Evolutionary conservation across 768 basidiomycete species (phyloP).

Genomic region (Russula foetens): DNA sequence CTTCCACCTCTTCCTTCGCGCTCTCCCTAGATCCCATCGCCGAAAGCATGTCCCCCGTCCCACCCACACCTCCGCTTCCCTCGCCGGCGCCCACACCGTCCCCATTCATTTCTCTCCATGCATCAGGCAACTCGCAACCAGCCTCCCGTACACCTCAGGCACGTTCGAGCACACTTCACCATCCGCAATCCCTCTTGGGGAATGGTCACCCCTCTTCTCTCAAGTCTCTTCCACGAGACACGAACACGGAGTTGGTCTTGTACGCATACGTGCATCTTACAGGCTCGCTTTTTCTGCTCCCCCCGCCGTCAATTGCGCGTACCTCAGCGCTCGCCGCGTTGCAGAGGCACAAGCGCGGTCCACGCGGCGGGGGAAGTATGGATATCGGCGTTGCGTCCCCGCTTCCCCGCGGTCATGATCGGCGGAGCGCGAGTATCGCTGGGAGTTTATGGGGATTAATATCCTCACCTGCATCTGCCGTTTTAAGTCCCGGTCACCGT

Average conservation of each 20-base stretch:
- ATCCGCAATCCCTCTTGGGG: conserved; percentile 22
- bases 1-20: conserved; percentile 28
- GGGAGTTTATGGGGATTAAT: conserved; percentile 38
- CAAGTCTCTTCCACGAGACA: conserved; percentile 4
- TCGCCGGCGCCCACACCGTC: conserved; percentile 26
- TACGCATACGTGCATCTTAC: conserved; percentile 81
- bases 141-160: conserved; percentile 22
- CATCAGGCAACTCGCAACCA: conserved; percentile 7
- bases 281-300: conserved; percentile 55
- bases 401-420: conserved; percentile 33
- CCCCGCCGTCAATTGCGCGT: conserved; percentile 38
- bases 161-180: conserved; percentile 23
- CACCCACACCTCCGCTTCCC: conserved; percentile 26
- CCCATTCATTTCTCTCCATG: conserved; percentile 5
- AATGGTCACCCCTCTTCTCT: conserved; percentile 17
- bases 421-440: conserved; percentile 42
- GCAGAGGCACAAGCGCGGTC: conserved; percentile 40
- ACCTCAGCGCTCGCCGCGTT: conserved; percentile 40
- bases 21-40: conserved; percentile 31
- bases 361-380: conserved; percentile 71
- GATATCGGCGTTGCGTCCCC: conserved; percentile 49
- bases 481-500: conserved; percentile 21
- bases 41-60: conserved; percentile 24
- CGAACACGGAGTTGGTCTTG: conserved; percentile 51
- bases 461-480: conserved; percentile 21